Percentiles rank a stretch among this genome's conserved stretches.
phyloP scores from a whole-genome alignment of 305 asterid genomes.

The Fraxinus baroniana region DNA sequence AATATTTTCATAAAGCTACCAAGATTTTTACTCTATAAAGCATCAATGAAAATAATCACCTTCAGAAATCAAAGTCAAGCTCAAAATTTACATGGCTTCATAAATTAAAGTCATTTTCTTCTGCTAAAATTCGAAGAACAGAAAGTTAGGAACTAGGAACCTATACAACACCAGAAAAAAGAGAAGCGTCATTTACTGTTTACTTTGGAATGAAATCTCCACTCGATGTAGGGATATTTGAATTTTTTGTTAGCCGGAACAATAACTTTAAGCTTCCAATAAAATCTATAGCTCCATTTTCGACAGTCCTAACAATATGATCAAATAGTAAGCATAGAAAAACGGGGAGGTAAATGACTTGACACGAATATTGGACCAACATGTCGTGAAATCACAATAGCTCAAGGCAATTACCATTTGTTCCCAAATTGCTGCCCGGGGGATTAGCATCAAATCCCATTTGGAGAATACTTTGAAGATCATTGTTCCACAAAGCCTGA shows the following conservation, averaged over 20 bases:
- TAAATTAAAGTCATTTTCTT: slow-evolving; percentile 53
- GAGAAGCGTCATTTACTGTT: slow-evolving; percentile 27
- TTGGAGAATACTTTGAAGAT: slow-evolving; percentile 56
- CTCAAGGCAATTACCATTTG: slow-evolving; percentile 45
- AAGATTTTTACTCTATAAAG: slow-evolving; percentile 25
- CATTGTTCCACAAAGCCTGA: slow-evolving; percentile 67
- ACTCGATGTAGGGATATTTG: slow-evolving; percentile 29
- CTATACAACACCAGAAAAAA: slow-evolving; percentile 55
- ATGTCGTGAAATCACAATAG: neutral
- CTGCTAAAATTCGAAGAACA: slow-evolving; percentile 82
- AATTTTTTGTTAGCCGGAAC: slow-evolving; percentile 26
- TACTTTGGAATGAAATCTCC: slow-evolving; percentile 33
- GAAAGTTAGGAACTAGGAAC: slow-evolving; percentile 51
- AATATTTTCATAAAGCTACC: slow-evolving; percentile 14
- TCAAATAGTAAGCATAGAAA: neutral
- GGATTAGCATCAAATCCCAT: slow-evolving; percentile 63
- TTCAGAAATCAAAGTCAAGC: slow-evolving; percentile 32
- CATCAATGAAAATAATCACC: slow-evolving; percentile 38
- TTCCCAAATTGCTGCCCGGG: slow-evolving; percentile 47
- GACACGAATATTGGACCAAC: neutral
- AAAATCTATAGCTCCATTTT: slow-evolving; percentile 51
- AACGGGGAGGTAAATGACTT: neutral
- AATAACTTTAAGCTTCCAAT: slow-evolving; percentile 14
- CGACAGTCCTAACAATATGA: slow-evolving; percentile 41
- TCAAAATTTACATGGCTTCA: slow-evolving; percentile 36